Evolutionary conservation across 768 basidiomycete genomes (phyloP).

Genomic region (Tricholoma hemisulphureum): DNA sequence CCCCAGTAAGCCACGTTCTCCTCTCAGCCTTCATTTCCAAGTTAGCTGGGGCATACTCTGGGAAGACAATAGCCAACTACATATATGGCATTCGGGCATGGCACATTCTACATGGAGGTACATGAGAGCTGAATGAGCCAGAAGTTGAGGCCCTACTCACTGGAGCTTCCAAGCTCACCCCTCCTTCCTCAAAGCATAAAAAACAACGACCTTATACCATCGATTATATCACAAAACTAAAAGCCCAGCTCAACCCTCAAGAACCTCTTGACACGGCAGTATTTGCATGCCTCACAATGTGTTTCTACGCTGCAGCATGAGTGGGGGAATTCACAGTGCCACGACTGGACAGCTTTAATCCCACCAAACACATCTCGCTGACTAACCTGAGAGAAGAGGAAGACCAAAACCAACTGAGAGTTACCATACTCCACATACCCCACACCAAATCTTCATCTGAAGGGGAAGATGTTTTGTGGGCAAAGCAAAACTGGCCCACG

Average conservation of each 20-base stretch:
- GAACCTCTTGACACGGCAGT: not conserved
- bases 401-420: slow-evolving; percentile 9
- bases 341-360: slow-evolving; percentile 21
- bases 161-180: slow-evolving; percentile 12
- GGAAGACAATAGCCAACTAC: slow-evolving; percentile 29
- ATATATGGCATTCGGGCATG: slow-evolving; percentile 32
- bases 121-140: slow-evolving; percentile 4
- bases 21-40: slow-evolving; percentile 19
- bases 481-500: slow-evolving; percentile 1
- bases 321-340: not conserved
- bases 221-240: not conserved
- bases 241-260: not conserved
- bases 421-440: slow-evolving; percentile 22
- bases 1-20: slow-evolving; percentile 19
- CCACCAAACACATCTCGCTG: slow-evolving; percentile 20
- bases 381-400: slow-evolving; percentile 1
- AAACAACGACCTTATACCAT: slow-evolving; percentile 10
- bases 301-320: not conserved
- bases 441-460: slow-evolving; percentile 18
- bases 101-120: slow-evolving; percentile 34
- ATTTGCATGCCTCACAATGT: not conserved
- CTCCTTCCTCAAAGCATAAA: slow-evolving; percentile 9
- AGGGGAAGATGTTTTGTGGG: slow-evolving; percentile 17
- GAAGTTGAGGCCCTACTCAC: slow-evolving; percentile 4
- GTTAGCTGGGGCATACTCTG: slow-evolving; percentile 27